Evolutionary conservation across 352 stramenopile species (phyloP).

Genomic region (Thalassiosira mediterranea): DNA sequence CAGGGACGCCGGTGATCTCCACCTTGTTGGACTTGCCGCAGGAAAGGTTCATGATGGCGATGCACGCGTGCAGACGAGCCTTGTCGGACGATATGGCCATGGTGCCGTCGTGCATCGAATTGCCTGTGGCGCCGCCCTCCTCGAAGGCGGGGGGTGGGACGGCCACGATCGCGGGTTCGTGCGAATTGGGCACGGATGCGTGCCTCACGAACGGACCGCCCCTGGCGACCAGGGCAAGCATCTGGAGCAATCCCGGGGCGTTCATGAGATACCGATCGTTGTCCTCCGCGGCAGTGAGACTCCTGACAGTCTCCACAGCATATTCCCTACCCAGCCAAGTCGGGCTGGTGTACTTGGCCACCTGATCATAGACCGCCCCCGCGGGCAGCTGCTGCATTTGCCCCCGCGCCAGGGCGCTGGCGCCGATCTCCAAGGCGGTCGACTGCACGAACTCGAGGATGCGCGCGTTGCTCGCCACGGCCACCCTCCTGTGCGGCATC

Average conservation of each 20-base stretch:
- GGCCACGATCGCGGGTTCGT: conserved; percentile 17
- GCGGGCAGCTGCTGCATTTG: too few species aligned
- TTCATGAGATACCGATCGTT: conserved; percentile 81
- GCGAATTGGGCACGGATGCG: conserved; percentile 2
- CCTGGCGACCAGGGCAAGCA: conserved; percentile 69
- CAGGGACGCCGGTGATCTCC: conserved; percentile 76
- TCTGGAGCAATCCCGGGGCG: conserved; percentile 69
- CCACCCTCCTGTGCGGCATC: conserved; percentile 75
- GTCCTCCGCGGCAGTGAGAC: conserved; percentile 81
- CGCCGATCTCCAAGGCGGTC: conserved; percentile 66
- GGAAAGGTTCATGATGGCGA: conserved; percentile 85
- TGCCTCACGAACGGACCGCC: conserved; percentile 74
- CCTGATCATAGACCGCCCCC: conserved; percentile 24
- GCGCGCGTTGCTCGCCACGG: conserved; percentile 70
- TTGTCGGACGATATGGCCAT: conserved; percentile 69
- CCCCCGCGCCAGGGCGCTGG: neutral
- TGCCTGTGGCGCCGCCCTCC: conserved; percentile 6
- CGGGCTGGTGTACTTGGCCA: conserved; percentile 38
- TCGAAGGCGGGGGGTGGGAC: conserved; percentile 21
- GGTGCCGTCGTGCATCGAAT: conserved; percentile 7
- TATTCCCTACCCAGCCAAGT: conserved; percentile 80
- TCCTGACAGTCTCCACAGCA: conserved; percentile 80
- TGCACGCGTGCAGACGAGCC: conserved; percentile 80
- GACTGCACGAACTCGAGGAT: conserved; percentile 81
- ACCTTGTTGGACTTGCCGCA: conserved; percentile 85